Conservation (phyloP, 2,329 filamentous ascomycete genomes). For the Fusarium falciforme region DNA sequence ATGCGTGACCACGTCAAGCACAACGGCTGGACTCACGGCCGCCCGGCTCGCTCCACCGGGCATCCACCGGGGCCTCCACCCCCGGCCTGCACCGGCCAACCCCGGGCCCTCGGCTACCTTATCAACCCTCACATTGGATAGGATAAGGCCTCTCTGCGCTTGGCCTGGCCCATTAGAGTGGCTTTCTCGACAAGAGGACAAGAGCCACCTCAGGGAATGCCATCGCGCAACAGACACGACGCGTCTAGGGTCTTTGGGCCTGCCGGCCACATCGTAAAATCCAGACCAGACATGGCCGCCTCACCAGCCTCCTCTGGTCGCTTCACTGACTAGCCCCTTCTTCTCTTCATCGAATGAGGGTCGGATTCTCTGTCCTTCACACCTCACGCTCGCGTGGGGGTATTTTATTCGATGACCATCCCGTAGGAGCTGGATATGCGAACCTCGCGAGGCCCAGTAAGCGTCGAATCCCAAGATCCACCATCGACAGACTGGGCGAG, state of each 20-base stretch:
- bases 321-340: not conserved
- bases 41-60: conserved; percentile 38
- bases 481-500: not conserved
- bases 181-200: not conserved
- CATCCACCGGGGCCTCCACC: conserved; percentile 34
- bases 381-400: conserved; percentile 15
- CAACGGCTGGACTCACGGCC: conserved; percentile 38
- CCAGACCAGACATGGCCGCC: conserved; percentile 9
- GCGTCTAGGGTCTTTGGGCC: conserved; percentile 3
- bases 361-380: conserved; percentile 3
- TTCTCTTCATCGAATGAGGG: not conserved
- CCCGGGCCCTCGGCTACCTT: conserved; percentile 24
- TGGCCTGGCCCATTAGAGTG: not conserved
- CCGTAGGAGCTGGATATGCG: not conserved
- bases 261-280: conserved; percentile 11
- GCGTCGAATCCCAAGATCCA: conserved; percentile 5
- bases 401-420: not conserved
- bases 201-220: conserved; percentile 12
- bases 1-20: conserved; percentile 44
- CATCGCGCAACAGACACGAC: conserved; percentile 8
- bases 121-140: conserved; percentile 18
- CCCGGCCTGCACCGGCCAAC: conserved; percentile 34
- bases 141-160: conserved; percentile 10
- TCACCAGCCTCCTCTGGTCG: conserved; percentile 1
- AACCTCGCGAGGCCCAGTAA: conserved; percentile 1